Evolutionary conservation across 352 stramenopile species (phyloP), one percentile per base, ranked within the genome.

Genomic region (Achlya hypogyna): DNA sequence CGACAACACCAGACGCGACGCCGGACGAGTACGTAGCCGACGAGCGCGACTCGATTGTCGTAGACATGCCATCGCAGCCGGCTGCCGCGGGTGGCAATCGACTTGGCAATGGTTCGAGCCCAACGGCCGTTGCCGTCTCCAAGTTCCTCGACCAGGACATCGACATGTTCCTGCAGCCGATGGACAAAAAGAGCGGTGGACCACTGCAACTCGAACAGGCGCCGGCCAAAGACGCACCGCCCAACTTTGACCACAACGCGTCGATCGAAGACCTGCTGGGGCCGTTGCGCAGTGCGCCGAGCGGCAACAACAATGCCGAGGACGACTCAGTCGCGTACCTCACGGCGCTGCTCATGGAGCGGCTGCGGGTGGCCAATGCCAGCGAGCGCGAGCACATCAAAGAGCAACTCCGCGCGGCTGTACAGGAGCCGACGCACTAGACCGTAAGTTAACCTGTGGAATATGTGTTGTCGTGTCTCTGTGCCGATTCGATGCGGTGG

Each of bases 141-240:
- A 27, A 35, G 28, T 67, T 67, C 42, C 60, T 67, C 14, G 60
- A 67, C 32, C 60, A 67, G 31, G 60, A 67, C 31, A 67, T 67
- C 22, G 60, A 67, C 32, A 67, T 67, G 60, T 67, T 67, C 22
- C 25, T 67, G 29, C 60, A 67, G 31, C 60, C 60, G 10, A 67
- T 67, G 60, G 60, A 59, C 29, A 56, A 67, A n/a, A 54, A 67
- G 32, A 22, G 23, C 18, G 28, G 16, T 20, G 23, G 12, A n/a
- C 16, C 53, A 38, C 53, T 62, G n/a, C 53, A 38, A 16, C 53
- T 62, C 27, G 53, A 51, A 53, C 52, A 64, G 10, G 29, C 9
- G 42, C 56, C 56, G 42, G 35, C 56, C 23, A 40, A 64, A 53
- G 25, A 53, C 18, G n/a, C 18, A 1, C 54, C 54, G 16, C 25